A percentile compares a stretch with the other conserved stretches of the same genome.
These are phyloP conservation scores for Xylaria digitata DNA, from an alignment of 2,329 filamentous ascomycete genomes.

Conservation along the genomic window DNA sequence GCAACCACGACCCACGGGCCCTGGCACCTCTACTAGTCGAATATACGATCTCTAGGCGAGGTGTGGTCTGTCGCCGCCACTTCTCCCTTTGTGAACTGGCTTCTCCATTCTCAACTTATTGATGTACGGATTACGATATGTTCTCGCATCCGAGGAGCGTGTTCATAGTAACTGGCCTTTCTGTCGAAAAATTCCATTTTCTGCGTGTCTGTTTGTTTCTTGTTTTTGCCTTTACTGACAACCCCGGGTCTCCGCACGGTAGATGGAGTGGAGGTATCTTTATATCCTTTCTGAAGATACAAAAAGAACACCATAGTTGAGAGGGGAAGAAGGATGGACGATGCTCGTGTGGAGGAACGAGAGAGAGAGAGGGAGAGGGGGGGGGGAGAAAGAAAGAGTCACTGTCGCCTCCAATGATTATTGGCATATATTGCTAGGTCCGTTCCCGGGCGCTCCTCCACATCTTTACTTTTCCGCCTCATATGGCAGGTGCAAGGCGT, in stretches of 20 bases:
- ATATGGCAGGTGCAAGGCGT: conserved; percentile 33
- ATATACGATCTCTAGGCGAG: conserved; percentile 27
- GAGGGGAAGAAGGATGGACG: conserved; percentile 27
- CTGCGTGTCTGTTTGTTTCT: conserved; percentile 45
- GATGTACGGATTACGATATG: conserved; percentile 42
- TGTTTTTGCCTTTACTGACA: conserved; percentile 47
- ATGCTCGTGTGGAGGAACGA: conserved; percentile 36
- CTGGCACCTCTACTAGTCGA: conserved; percentile 10
- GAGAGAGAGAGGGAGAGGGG: conserved; percentile 30
- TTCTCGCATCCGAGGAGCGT: conserved; percentile 42
- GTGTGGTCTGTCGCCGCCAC: conserved; percentile 24
- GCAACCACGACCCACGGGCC: conserved; percentile 12
- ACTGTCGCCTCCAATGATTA: conserved; percentile 38
- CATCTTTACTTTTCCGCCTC: conserved; percentile 35
- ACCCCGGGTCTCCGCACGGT: conserved; percentile 49
- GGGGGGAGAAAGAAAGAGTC: conserved; percentile 23
- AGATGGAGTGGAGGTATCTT: conserved; percentile 50
- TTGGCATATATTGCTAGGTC: conserved; percentile 38
- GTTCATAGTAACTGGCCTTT: conserved; percentile 49
- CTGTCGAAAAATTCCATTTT: conserved; percentile 42
- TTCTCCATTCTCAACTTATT: conserved; percentile 30
- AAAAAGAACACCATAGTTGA: conserved; percentile 44
- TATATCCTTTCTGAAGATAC: conserved; percentile 45
- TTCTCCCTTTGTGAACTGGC: conserved; percentile 43
- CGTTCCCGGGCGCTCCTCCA: conserved; percentile 37